phyloP scores from a whole-genome alignment of 768 basidiomycete genomes.

The Mycena alexandri region DNA sequence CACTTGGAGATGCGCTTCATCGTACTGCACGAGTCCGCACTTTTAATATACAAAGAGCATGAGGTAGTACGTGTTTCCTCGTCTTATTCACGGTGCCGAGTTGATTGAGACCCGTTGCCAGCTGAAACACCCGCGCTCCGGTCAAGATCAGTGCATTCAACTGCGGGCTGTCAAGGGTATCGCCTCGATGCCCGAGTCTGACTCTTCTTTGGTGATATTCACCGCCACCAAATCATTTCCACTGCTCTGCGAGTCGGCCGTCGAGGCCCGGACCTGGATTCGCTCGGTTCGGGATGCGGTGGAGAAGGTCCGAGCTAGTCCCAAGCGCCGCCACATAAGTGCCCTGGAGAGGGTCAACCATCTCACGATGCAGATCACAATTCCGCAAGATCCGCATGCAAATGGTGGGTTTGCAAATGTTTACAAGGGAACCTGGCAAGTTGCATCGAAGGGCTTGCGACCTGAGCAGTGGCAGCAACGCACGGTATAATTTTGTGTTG shows the following conservation, averaged over 20 bases:
- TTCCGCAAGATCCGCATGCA: conserved; percentile 7
- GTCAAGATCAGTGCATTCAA: conserved; percentile 14
- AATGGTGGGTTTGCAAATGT: conserved; percentile 20
- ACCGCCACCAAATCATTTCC: neutral
- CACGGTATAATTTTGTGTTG: neutral
- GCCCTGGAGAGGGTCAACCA: conserved; percentile 18
- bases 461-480: conserved; percentile 2
- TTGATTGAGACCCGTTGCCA: neutral
- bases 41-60: conserved; percentile 2
- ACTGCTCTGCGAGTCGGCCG: neutral
- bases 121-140: neutral
- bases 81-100: neutral
- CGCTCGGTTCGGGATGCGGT: neutral
- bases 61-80: neutral
- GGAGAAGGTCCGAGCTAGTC: neutral
- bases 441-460: neutral
- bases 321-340: neutral
- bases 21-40: conserved; percentile 7
- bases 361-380: conserved; percentile 17
- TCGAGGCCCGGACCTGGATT: neutral
- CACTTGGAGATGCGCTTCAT: conserved; percentile 1
- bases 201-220: neutral
- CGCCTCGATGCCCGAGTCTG: neutral
- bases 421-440: conserved; percentile 16
- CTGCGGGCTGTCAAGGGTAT: conserved; percentile 6